Evolutionary conservation across 2,329 filamentous ascomycete species (phyloP).

Genomic region (Pleurostoma richardsiae): DNA sequence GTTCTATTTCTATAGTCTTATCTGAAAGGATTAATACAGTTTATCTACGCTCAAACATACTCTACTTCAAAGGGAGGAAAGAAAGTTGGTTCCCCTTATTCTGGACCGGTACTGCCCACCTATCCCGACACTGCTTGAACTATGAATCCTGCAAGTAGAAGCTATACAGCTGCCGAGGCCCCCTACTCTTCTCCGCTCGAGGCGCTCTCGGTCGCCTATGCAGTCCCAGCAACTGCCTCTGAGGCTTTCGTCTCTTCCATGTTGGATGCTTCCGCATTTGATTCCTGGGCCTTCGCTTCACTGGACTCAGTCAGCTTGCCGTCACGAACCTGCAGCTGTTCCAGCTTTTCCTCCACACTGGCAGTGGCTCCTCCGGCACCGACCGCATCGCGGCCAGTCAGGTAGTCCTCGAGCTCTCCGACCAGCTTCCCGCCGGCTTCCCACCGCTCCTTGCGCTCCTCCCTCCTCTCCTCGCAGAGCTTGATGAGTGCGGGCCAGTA

Average conservation of each 20-base stretch:
- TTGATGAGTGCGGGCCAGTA: conserved; percentile 87
- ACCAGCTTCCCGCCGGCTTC: conserved; percentile 71
- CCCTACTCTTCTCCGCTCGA: too few species aligned
- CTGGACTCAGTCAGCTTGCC: not conserved
- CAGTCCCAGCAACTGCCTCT: not conserved
- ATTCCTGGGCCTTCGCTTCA: not conserved
- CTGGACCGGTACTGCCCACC: too few species aligned
- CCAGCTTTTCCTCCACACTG: not conserved
- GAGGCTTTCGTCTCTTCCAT: not conserved
- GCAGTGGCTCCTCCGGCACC: not conserved
- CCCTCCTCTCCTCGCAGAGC: conserved; percentile 61
- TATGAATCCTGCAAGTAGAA: too few species aligned
- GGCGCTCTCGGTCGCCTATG: too few species aligned
- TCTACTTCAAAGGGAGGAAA: too few species aligned
- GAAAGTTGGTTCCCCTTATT: too few species aligned
- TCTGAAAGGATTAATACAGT: too few species aligned
- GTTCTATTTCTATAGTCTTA: too few species aligned
- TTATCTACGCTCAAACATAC: too few species aligned
- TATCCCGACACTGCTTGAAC: too few species aligned
- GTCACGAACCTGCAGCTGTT: not conserved
- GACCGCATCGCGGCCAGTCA: conserved; percentile 57
- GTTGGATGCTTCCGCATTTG: not conserved
- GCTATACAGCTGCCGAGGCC: too few species aligned
- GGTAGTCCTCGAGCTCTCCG: conserved; percentile 82
- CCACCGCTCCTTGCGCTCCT: conserved; percentile 67